Evolutionary conservation across 257 asterid species (phyloP), one percentile per base, ranked within the genome.

Genomic region (Solanum okadae): DNA sequence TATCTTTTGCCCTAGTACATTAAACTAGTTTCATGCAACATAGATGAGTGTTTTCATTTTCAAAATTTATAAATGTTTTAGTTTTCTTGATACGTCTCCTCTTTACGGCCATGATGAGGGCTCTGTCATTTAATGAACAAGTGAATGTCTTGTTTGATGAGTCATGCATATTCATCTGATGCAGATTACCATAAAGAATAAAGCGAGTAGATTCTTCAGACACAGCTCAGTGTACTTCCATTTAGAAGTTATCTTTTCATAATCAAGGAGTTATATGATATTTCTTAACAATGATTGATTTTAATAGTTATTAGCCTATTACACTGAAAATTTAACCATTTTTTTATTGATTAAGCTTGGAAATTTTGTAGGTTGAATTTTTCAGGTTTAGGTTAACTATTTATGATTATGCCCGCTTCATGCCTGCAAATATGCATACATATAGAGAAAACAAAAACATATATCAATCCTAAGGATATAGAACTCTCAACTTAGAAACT

Each of bases 101-200:
- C 42, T 76, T 76, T 76, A 27, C 23, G n/a, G 37, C 61, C 87
- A 92, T 92, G 94, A 85, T 88, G 87, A 88, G 73, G 86, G 82
- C 89, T 78, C 15, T 88, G 89, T 86, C 93, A 71, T 44, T 89
- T 33, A 82, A 37, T 85, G 95, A 93, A 86, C 94, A 89, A 40
- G 95, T 94, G 27, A 94, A 91, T 67, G 91, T 95, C 88, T 94
- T 92, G 75, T 92, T 95, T 6, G 94, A 90, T 73, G 95, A 94
- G 59, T 93, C 96, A 40, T 38, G 44, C 13, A 40, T 93, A 94
- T 71, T 34, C 49, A 18, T 91, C 92, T 65, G 92, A 90, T 85
- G 90, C 63, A 33, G 93, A 93, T 35, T 92, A 89, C 49, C 89
- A 25, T 67, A 20, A 38, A 40, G 88, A 61, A 29, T 83, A 75